Percentiles rank a stretch among this genome's conserved stretches.
These are phyloP conservation scores for Ceratocystis ficicola DNA, from an alignment of 2,329 filamentous ascomycete species.

Conservation along the genomic window DNA sequence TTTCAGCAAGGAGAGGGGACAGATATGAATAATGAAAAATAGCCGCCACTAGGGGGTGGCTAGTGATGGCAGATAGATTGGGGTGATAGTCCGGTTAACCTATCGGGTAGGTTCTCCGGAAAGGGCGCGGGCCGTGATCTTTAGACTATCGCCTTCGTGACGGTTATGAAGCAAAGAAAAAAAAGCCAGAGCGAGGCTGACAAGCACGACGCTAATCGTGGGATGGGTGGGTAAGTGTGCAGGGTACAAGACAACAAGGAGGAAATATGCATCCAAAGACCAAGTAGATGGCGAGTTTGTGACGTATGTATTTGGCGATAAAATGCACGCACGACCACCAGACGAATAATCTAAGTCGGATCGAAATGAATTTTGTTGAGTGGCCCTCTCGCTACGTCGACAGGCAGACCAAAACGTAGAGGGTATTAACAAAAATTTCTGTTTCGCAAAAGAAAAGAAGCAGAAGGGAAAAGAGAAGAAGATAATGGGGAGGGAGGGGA, in stretches of 20 bases:
- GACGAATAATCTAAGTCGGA: background rate
- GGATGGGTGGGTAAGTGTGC: background rate
- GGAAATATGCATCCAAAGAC: background rate
- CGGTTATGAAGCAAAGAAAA: background rate
- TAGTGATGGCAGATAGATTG: background rate
- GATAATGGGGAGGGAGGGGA: background rate
- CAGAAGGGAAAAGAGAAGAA: background rate
- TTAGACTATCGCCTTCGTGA: background rate
- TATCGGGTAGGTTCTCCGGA: background rate
- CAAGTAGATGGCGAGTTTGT: background rate
- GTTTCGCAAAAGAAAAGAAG: background rate
- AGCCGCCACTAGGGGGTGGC: background rate
- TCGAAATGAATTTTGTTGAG: background rate
- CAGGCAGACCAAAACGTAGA: background rate
- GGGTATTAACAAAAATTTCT: background rate
- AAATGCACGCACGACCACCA: slow-evolving; percentile 7
- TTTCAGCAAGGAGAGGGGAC: background rate
- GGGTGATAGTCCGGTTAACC: background rate
- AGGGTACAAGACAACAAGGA: background rate
- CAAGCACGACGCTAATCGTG: background rate
- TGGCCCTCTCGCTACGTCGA: background rate
- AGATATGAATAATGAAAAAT: too few species aligned
- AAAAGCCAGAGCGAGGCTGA: background rate
- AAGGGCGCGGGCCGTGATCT: background rate
- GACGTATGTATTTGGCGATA: slow-evolving; percentile 12